Conservation (phyloP, 2,329 filamentous ascomycete genomes). For the Zymoseptoria passerinii region DNA sequence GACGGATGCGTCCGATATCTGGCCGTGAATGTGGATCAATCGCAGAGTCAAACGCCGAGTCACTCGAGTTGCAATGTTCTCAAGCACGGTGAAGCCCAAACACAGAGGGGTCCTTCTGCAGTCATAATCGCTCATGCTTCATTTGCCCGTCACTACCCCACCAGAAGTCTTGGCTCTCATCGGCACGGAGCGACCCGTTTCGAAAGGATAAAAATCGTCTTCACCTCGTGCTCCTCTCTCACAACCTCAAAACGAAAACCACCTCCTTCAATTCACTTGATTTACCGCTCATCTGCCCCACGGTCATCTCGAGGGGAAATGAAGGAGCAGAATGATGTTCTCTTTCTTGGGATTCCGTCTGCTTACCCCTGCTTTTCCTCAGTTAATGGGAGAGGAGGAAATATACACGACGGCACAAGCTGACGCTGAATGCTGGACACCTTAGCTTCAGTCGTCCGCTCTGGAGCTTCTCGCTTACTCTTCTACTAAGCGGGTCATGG, state of each 20-base stretch:
- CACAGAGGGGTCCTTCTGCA: not conserved
- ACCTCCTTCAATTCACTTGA: conserved; percentile 59
- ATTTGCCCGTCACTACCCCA: conserved; percentile 1
- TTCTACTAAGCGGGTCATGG: too few relatives aligned
- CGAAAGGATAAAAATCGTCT: conserved; percentile 17
- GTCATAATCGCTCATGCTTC: not conserved
- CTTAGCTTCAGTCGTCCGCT: not conserved
- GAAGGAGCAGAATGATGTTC: conserved; percentile 52
- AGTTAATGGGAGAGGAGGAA: conserved; percentile 38
- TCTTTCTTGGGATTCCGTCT: conserved; percentile 31
- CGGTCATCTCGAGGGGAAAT: conserved; percentile 61
- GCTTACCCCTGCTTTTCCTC: conserved; percentile 51
- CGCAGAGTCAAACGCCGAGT: not conserved
- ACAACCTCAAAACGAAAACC: conserved; percentile 33
- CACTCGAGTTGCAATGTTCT: not conserved
- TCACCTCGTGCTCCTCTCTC: conserved; percentile 11
- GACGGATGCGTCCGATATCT: not conserved
- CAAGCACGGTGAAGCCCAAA: not conserved
- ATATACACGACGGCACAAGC: conserved; percentile 39
- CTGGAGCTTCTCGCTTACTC: too few relatives aligned
- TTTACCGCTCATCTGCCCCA: conserved; percentile 44
- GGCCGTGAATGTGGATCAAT: not conserved
- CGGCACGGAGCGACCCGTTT: conserved; percentile 41
- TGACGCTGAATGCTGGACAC: not conserved
- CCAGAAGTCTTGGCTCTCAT: conserved; percentile 2